Conservation (phyloP, 2,329 filamentous ascomycete genomes). For the Eutypa lata region DNA sequence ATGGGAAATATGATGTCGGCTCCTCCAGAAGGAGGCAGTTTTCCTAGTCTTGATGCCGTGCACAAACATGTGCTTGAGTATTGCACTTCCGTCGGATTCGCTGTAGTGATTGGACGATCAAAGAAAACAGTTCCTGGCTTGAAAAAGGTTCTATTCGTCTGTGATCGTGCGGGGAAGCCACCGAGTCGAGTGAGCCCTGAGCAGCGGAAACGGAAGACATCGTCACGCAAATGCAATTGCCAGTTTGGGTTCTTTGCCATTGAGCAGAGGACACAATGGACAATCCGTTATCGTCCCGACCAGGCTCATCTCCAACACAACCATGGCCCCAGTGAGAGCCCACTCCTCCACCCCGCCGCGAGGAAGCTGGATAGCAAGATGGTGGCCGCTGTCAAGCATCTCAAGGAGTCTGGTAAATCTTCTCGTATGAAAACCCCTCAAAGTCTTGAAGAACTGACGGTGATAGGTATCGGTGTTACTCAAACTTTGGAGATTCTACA, state of each 20-base stretch:
- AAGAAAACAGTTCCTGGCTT: constrained; percentile 66
- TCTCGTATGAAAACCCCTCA: constrained; percentile 4
- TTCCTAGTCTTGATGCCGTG: constrained; percentile 61
- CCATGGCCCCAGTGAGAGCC: constrained; percentile 64
- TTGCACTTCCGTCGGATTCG: constrained; percentile 65
- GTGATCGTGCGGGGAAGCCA: constrained; percentile 62
- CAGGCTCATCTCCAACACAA: constrained; percentile 58
- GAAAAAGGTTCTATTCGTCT: constrained; percentile 67
- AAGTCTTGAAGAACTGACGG: constrained; percentile 28
- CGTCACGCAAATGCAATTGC: constrained; percentile 66
- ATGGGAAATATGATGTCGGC: constrained; percentile 60
- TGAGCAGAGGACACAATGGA: constrained; percentile 65
- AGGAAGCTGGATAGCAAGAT: constrained; percentile 65
- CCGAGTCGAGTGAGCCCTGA: constrained; percentile 61
- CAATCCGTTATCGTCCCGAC: constrained; percentile 62
- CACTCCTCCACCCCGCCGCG: constrained; percentile 63
- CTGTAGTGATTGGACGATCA: constrained; percentile 64
- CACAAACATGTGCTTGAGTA: constrained; percentile 63
- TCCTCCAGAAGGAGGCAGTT: constrained; percentile 62
- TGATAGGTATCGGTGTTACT: constrained; percentile 58
- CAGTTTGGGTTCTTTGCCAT: constrained; percentile 69
- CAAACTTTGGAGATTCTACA: constrained; percentile 66
- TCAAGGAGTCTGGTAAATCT: constrained; percentile 62
- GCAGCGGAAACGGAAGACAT: constrained; percentile 62
- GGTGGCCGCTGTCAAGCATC: constrained; percentile 63